Conservation (phyloP, 2,329 filamentous ascomycete species). For the Metarhizium rileyi region DNA sequence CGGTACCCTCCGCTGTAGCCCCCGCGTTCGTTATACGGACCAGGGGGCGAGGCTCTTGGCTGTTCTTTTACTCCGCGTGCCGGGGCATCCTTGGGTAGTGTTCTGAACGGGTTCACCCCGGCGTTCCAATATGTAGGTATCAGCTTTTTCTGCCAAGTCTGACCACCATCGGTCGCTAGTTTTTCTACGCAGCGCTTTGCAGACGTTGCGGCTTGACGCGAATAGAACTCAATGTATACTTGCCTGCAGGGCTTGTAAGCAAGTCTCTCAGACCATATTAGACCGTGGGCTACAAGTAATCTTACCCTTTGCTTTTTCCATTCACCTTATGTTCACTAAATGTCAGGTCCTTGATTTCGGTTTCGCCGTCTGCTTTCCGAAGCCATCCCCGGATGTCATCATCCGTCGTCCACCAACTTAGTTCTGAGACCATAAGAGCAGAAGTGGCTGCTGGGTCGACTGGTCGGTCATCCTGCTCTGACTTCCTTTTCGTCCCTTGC, state of each 20-base stretch:
- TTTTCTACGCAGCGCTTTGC: conserved; percentile 73
- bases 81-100: conserved; percentile 79
- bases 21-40: conserved; percentile 36
- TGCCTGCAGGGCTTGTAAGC: conserved; percentile 32
- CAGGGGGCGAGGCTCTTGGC: conserved; percentile 42
- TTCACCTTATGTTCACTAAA: conserved; percentile 99
- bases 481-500: conserved; percentile 51
- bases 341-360: conserved; percentile 82
- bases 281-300: conserved; percentile 5
- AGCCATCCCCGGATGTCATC: conserved; percentile 89
- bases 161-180: conserved; percentile 40
- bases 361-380: conserved; percentile 67
- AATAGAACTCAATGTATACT: conserved; percentile 78
- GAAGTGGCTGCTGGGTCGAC: conserved; percentile 52
- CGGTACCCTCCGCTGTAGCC: conserved; percentile 40
- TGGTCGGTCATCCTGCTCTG: conserved; percentile 46
- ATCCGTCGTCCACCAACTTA: conserved; percentile 96
- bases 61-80: conserved; percentile 45
- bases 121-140: conserved; percentile 67
- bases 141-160: conserved; percentile 57
- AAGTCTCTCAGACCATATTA: background rate
- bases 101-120: conserved; percentile 78
- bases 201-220: conserved; percentile 75
- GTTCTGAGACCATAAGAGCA: conserved; percentile 76
- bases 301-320: conserved; percentile 94